Conservation (phyloP, 495 filamentous ascomycete genomes). For the Collariella sp. region DNA sequence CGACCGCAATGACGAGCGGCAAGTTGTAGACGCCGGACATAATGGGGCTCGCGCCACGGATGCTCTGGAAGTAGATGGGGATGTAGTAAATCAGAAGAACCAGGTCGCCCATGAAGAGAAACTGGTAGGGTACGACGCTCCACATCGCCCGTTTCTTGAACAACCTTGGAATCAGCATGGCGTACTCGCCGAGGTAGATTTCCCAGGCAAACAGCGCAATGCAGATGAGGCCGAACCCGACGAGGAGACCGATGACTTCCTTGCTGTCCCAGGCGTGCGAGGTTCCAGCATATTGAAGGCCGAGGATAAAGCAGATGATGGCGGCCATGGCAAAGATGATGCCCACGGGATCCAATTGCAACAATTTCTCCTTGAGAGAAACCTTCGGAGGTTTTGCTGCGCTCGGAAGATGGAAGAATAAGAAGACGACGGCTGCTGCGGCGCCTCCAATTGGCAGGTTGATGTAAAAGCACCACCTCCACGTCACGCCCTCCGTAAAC, state of each 20-base stretch:
- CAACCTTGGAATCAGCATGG: slow-evolving; percentile 26
- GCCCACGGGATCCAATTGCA: slow-evolving; percentile 26
- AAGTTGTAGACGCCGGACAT: no score
- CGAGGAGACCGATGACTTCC: slow-evolving; percentile 22
- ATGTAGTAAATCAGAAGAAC: slow-evolving; percentile 29
- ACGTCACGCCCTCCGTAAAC: slow-evolving; percentile 42
- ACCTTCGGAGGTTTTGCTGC: no score
- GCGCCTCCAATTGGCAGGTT: slow-evolving; percentile 27
- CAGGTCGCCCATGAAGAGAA: neutral
- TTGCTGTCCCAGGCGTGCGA: slow-evolving; percentile 23
- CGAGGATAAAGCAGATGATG: slow-evolving; percentile 22
- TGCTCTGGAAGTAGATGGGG: slow-evolving; percentile 43
- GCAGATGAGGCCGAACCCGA: slow-evolving; percentile 14
- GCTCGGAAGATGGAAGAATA: slow-evolving; percentile 28
- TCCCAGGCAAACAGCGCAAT: slow-evolving; percentile 18
- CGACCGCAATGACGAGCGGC: no score
- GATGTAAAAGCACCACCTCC: slow-evolving; percentile 35
- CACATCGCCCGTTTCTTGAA: slow-evolving; percentile 24
- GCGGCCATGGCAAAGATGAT: slow-evolving; percentile 23
- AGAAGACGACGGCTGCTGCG: slow-evolving; percentile 19
- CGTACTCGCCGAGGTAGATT: slow-evolving; percentile 14
- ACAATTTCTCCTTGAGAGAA: slow-evolving; percentile 13
- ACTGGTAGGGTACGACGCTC: slow-evolving; percentile 20
- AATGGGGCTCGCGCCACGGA: slow-evolving; percentile 7
- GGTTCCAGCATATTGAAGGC: slow-evolving; percentile 15